These are phyloP conservation scores for Gautieria morchelliformis DNA, from an alignment of 768 basidiomycete species.

Conservation along the genomic window DNA sequence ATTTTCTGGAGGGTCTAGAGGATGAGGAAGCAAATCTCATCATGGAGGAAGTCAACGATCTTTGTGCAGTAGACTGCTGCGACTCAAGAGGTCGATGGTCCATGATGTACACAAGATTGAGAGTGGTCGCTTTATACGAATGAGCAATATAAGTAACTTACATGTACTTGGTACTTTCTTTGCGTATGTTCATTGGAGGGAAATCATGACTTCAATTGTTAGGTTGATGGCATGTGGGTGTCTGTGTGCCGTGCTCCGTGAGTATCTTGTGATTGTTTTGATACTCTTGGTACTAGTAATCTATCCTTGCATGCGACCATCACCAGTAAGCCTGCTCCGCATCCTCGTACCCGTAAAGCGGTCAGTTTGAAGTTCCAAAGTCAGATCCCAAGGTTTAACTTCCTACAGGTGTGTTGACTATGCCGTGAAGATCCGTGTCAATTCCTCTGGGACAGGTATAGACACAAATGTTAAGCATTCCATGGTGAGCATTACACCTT, in stretches of 20 bases:
- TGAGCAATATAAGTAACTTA: neutral
- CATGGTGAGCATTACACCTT: conserved; percentile 54
- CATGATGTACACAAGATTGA: conserved; percentile 63
- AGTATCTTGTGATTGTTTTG: too few relatives aligned
- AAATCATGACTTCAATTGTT: too few relatives aligned
- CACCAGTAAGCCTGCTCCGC: conserved; percentile 63
- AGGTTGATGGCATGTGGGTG: neutral
- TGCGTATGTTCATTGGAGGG: too few relatives aligned
- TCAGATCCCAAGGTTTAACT: neutral
- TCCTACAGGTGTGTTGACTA: conserved; percentile 81
- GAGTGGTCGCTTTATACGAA: conserved; percentile 46
- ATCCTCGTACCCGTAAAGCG: conserved; percentile 93
- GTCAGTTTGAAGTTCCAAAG: conserved; percentile 26
- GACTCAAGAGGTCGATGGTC: conserved; percentile 56
- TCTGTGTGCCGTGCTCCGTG: neutral
- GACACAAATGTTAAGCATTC: conserved; percentile 98
- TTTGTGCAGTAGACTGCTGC: conserved; percentile 44
- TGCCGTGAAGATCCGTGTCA: conserved; percentile 97
- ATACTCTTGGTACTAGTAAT: too few relatives aligned
- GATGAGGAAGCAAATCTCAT: conserved; percentile 49
- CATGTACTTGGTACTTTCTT: too few relatives aligned
- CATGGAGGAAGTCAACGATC: conserved; percentile 51
- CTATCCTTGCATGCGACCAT: conserved; percentile 55
- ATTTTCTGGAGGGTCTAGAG: conserved; percentile 44
- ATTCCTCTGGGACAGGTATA: conserved; percentile 88